Evolutionary conservation across 2,329 filamentous ascomycete genomes (phyloP).

Genomic region (Diaporthe humulicola): DNA sequence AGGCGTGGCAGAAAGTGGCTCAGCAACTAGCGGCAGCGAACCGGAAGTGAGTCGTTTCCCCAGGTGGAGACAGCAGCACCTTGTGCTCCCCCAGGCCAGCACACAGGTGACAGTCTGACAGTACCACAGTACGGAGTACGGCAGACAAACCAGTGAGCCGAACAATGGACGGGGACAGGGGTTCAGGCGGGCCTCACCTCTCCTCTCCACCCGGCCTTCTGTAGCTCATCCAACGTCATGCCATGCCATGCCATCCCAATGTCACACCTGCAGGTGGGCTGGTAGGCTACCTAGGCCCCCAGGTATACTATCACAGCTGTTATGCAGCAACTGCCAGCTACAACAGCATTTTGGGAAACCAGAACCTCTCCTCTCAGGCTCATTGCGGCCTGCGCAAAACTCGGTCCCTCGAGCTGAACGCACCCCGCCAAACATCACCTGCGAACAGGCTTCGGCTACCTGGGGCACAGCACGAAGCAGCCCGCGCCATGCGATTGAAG

Average conservation of each 20-base stretch:
- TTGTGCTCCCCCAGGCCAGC: conserved; percentile 7
- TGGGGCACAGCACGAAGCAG: not conserved
- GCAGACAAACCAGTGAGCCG: conserved; percentile 1
- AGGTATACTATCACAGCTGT: not conserved
- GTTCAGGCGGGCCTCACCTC: conserved; percentile 3
- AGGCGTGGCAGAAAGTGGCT: conserved; percentile 30
- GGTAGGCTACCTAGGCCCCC: no score
- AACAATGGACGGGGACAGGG: conserved; percentile 9
- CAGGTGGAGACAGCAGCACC: not conserved
- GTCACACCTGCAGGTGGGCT: not conserved
- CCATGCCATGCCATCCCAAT: conserved; percentile 14
- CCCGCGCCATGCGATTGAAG: not conserved
- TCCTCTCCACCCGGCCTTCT: conserved; percentile 1
- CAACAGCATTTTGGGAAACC: not conserved
- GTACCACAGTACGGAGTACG: no score
- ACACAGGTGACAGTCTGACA: not conserved
- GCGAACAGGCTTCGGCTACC: not conserved
- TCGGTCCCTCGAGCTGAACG: not conserved
- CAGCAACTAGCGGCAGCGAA: conserved; percentile 31
- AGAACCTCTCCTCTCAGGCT: not conserved
- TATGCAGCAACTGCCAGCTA: not conserved
- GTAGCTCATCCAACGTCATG: conserved; percentile 24
- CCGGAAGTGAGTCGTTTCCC: conserved; percentile 20
- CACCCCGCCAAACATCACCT: not conserved
- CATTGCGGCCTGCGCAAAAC: not conserved